Evolutionary conservation across 2,329 filamentous ascomycete species (phyloP).

Genomic region (Dothideomycetidae sp.): DNA sequence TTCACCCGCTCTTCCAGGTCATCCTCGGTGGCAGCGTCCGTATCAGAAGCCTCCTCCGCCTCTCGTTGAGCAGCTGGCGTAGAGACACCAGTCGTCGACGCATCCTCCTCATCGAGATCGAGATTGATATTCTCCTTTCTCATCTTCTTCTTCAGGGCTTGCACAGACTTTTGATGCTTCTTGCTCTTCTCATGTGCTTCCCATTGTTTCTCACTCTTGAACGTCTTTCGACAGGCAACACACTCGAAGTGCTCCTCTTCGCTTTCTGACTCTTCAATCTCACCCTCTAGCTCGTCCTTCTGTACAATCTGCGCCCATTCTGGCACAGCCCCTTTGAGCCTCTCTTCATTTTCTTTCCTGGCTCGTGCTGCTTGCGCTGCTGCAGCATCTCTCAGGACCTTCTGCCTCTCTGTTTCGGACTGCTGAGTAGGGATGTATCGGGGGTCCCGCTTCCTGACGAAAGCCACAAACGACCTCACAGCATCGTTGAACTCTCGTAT

Average conservation of each 20-base stretch:
- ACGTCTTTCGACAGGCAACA: conserved; percentile 49
- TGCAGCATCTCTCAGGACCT: conserved; percentile 60
- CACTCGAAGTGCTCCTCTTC: conserved; percentile 45
- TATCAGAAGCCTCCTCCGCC: conserved; percentile 16
- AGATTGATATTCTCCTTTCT: conserved; percentile 57
- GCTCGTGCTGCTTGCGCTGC: conserved; percentile 73
- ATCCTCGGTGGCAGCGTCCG: conserved; percentile 10
- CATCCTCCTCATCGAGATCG: conserved; percentile 27
- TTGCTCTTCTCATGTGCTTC: conserved; percentile 92
- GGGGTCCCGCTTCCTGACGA: conserved; percentile 82
- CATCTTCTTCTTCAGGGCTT: conserved; percentile 71
- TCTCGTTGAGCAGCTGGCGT: conserved; percentile 21
- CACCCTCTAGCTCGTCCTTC: conserved; percentile 37
- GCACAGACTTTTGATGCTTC: conserved; percentile 79
- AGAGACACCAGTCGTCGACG: conserved; percentile 19
- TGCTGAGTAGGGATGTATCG: conserved; percentile 65
- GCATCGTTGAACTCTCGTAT: conserved; percentile 85
- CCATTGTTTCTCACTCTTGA: conserved; percentile 85
- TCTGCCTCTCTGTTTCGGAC: conserved; percentile 67
- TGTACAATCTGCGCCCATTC: conserved; percentile 58
- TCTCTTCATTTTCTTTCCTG: conserved; percentile 66
- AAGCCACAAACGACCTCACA: conserved; percentile 70
- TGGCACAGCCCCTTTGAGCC: conserved; percentile 51
- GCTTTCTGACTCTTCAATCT: conserved; percentile 34
- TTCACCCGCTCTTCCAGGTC: conserved; percentile 13